Evolutionary conservation across 441 rosid species (phyloP), one percentile per base, ranked within the genome.

Genomic region (Omphalea diandra): DNA sequence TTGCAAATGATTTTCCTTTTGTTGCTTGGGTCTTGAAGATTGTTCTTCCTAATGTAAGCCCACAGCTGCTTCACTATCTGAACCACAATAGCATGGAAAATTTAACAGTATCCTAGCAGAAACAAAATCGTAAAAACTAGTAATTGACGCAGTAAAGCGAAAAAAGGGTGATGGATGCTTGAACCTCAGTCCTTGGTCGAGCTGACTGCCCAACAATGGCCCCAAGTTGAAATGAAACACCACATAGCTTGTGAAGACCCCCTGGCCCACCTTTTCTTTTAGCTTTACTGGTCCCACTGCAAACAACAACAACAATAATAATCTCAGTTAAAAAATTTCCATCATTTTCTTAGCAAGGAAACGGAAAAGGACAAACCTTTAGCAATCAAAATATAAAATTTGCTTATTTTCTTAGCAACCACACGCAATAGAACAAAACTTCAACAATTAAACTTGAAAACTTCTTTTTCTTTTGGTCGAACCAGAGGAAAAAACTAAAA

Each of bases 1-100:
- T 90, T 86, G 53, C 97, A 92, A 32, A 92, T 88, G 63, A 92
- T 92, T 83, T 92, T 92, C 72, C 97, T 83, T 85, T 90, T 92
- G 88, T 92, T 92, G 73, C 93, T 92, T 32, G 96, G 97, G 68
- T 90, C 97, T 82, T 92, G 97, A 73, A 92, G 96, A 79, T 83
- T 92, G 84, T 88, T 85, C 79, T 90, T 92, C 83, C 97, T 88
- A 77, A 92, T 90, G 79, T 92, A 90, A 33, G 92, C 93, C 97
- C 97, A 92, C 70, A 92, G 76, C 73, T 90, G 97, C 87, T 85
- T 92, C 82, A 92, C 98, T 70, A 92, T 92, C 96, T 90, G 78
- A 49, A 65, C 44, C 65, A 24, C 56, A 52, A 22, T 65, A 75
- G 38, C 47, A 80, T 70, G 60, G 26, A 47, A 81, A 56, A 65